Conservation (phyloP, 306 rosid species). For the Fragaria vesca region DNA sequence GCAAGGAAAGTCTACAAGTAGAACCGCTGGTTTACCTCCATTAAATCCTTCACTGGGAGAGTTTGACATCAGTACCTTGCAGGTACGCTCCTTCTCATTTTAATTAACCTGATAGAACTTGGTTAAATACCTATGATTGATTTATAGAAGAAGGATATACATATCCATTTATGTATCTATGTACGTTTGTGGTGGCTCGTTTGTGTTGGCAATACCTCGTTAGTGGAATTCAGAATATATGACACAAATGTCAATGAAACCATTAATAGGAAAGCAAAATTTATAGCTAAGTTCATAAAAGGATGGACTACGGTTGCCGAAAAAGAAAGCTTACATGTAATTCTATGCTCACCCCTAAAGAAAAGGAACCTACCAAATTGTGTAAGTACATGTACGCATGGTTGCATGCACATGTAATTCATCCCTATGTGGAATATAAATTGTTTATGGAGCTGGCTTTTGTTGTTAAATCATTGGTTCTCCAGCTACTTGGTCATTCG, state of each 20-base stretch:
- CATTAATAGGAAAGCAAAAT: background rate
- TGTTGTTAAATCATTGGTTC: background rate
- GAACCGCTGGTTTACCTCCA: slow-evolving; percentile 48
- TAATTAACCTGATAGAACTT: background rate
- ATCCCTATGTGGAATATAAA: background rate
- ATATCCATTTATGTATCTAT: background rate
- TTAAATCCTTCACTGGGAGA: slow-evolving; percentile 54
- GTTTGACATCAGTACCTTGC: slow-evolving; percentile 72
- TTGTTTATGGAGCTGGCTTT: background rate
- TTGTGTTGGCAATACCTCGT: background rate
- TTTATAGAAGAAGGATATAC: background rate
- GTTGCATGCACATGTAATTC: background rate
- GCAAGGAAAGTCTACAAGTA: slow-evolving; percentile 56
- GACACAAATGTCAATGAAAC: background rate
- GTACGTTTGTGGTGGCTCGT: background rate
- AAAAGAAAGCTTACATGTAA: background rate
- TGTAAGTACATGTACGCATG: background rate
- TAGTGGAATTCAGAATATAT: background rate
- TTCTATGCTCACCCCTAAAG: background rate
- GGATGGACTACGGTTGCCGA: background rate
- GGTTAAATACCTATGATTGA: background rate
- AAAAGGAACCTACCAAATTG: background rate
- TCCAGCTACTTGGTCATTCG: background rate
- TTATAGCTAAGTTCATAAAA: background rate
- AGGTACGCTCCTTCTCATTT: slow-evolving; percentile 50